Base-by-base conservation (phyloP, 805 yeast species). In the Barnettozyma californica region DNA sequence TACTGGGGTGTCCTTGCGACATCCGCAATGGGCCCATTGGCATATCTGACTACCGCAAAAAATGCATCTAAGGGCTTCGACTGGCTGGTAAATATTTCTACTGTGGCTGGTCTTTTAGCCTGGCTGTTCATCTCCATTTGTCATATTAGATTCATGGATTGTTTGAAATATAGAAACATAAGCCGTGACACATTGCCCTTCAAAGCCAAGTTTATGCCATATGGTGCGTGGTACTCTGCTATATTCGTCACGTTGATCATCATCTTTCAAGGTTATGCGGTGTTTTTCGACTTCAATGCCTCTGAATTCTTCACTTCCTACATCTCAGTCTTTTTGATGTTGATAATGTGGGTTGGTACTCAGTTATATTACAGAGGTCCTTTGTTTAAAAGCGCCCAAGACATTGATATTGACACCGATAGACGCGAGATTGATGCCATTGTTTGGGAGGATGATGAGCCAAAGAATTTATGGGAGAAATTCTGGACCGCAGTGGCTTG, bases 21-120 rank as follows among this genome's bases (percentile, higher is more conserved):
- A 5, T 69, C 87, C 2, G 57, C 71, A 2, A 78, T 84, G 59
- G 92, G 91, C 42, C 69, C 79, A 21, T 66, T 85, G 48, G 88
- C 82, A 2, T 83, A 76, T 69, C 66, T 85, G 67, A 78, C 78
- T 18, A 68, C 68, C 38, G 74, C 83, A 6, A 63, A 68, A 19
- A 69, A 75, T 48, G 85, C 85, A 49, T 61, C 63, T 37, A 71
- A 75, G 4, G 90, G 82, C 27, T 85, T 85, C 68, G 69, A 76
- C 60, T 85, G 91, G 91, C 71, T 85, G 50, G 68, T 84, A 55
- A 84, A 83, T 64, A 83, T 85, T 57, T 77, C 87, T n/a, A 86
- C 87, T 26, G 83, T 84, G 43, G 83, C 90, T 10, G 91, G 91
- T 50, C 73, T 84, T 55, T 81, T 84, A 56, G 75, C 87, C 16